Base-by-base conservation (phyloP, 139 green algal species). In the Micractinium conductrix region DNA sequence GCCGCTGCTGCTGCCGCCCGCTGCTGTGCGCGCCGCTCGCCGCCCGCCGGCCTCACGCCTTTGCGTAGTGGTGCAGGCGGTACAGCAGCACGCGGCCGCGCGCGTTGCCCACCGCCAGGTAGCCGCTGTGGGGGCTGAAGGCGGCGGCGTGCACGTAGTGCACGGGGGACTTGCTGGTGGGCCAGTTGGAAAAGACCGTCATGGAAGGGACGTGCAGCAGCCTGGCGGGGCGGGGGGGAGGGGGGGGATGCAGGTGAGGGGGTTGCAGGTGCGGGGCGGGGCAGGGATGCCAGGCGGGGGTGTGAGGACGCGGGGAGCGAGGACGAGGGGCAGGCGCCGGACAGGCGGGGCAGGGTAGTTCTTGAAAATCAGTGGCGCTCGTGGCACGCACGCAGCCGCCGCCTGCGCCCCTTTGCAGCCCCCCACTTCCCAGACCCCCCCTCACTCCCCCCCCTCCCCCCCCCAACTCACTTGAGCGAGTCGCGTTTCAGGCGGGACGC, bases 101-200 rank as follows among this genome's bases (percentile, higher is more conserved):
- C 38, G 95, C 95, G 65, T 98, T 99, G 8, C 96, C 96, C 1
- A 97, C 83, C 0, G 96, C 94, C 48, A 99, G 85, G 80, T 96
- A 96, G 26, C 94, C 96, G 53, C 94, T 90, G n/a, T 88, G 74
- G 12, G 96, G 96, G 75, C 87, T 95, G 90, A 99, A 99, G 26
- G 90, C 92, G 16, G 93, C 50, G 48, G 76, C 89, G 90, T 98
- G 94, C 83, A 99, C 94, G 80, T 96, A 97, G 60, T 95, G 89
- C 85, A 99, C 87, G 40, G 96, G 96, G n/a, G 76, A 95, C 55
- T 80, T 88, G 37, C 84, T 87, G 1, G 95, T 98, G 1, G 97
- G 97, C 96, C 96, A 99, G 88, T 99, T 99, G 78, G 88, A 84
- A 78, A 97, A 99, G 16, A 97, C 95, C 28, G 93, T 98, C 44